These are phyloP conservation scores for Amphicarpaea edgeworthii DNA, from an alignment of 306 rosid genomes.

Conservation along the genomic window DNA sequence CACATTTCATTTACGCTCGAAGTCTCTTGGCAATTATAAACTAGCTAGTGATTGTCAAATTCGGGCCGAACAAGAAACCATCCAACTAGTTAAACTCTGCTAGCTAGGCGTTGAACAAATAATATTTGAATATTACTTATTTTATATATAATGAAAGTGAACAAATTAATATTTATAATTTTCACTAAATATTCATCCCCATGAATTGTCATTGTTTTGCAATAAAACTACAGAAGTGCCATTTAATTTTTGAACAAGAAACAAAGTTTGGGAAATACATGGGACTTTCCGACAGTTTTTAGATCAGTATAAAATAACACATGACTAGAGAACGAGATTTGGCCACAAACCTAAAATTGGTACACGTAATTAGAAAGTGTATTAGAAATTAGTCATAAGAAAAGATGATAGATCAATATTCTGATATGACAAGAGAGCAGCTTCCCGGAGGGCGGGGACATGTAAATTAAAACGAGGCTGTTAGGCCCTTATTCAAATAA, in stretches of 20 bases:
- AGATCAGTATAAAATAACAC: background rate
- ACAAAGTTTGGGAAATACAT: background rate
- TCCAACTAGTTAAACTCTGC: background rate
- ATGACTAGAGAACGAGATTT: background rate
- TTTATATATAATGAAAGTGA: too few species aligned
- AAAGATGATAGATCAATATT: background rate
- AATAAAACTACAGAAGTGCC: background rate
- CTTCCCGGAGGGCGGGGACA: constrained; percentile 1
- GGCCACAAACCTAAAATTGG: constrained; percentile 19
- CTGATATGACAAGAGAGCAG: background rate
- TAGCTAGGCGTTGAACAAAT: background rate
- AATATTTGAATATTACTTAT: background rate
- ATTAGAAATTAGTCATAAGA: background rate
- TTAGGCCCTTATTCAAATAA: background rate
- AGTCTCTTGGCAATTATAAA: background rate
- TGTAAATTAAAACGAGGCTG: background rate
- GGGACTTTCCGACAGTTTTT: background rate
- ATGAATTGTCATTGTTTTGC: background rate
- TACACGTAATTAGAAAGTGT: background rate
- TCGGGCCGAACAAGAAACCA: background rate
- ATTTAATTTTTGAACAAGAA: background rate
- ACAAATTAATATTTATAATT: background rate
- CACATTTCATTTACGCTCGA: background rate
- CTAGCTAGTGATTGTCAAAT: background rate
- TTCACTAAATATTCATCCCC: background rate